Evolutionary conservation across 1,284 basidiomycete genomes (phyloP).

Genomic region (Phenoliferia sp.): DNA sequence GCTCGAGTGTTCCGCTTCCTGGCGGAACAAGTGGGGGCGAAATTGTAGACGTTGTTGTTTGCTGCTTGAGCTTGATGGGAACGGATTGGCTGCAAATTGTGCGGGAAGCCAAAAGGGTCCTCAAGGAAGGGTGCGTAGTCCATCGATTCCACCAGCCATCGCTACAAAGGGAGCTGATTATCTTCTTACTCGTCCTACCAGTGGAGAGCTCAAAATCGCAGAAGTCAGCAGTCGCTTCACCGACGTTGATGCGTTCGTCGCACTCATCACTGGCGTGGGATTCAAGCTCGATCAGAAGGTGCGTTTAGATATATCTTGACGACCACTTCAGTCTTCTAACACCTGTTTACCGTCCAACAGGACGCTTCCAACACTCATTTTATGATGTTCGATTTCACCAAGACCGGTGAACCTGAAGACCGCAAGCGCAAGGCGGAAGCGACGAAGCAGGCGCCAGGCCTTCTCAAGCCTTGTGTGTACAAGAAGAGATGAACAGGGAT

Average conservation of each 20-base stretch:
- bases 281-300: constrained; percentile 75
- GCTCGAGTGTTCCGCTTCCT: constrained; percentile 35
- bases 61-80: constrained; percentile 93
- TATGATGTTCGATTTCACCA: constrained; percentile 76
- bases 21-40: constrained; percentile 41
- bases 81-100: constrained; percentile 92
- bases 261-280: constrained; percentile 67
- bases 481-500: constrained; percentile 81
- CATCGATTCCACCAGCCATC: neutral
- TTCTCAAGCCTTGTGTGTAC: constrained; percentile 91
- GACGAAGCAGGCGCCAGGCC: constrained; percentile 54
- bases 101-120: constrained; percentile 79
- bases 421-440: constrained; percentile 46
- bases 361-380: constrained; percentile 82
- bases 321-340: neutral
- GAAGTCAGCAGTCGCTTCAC: constrained; percentile 90
- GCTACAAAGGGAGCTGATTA: neutral
- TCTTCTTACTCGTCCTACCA: constrained; percentile 40
- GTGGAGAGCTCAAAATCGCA: constrained; percentile 84
- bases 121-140: constrained; percentile 66
- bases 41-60: constrained; percentile 84
- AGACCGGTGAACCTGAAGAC: constrained; percentile 51
- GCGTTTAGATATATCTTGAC: constrained; percentile 16
- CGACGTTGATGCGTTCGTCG: constrained; percentile 67
- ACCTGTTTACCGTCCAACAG: constrained; percentile 45